A percentile compares a stretch with the other conserved stretches of the same genome.
Evolutionary conservation across 169 alveolate species (phyloP).

Genomic region (Cryptosporidium parvum): DNA sequence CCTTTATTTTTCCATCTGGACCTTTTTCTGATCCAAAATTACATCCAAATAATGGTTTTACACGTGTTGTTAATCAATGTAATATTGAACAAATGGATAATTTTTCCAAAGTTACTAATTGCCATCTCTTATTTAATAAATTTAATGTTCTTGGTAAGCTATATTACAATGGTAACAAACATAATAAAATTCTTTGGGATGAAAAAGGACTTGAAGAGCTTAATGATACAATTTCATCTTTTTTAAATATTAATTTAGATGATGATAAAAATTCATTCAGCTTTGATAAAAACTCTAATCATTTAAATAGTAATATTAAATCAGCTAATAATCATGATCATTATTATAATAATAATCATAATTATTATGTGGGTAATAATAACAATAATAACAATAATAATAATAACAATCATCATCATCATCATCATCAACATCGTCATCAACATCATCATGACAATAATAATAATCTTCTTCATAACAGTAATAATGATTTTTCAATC

Average conservation of each 20-base stretch:
- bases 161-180: not conserved
- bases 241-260: not conserved
- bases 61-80: constrained; percentile 21
- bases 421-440: not conserved
- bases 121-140: constrained; percentile 42
- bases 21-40: constrained; percentile 73
- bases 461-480: too few species aligned
- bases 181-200: constrained; percentile 27
- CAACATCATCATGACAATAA: not conserved
- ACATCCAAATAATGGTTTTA: constrained; percentile 69
- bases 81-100: not conserved
- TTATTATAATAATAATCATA: not conserved
- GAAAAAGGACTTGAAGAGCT: constrained; percentile 14
- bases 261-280: not conserved
- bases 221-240: not conserved
- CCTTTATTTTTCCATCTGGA: constrained; percentile 80
- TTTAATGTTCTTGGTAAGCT: constrained; percentile 41
- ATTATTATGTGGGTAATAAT: not conserved
- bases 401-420: too few species aligned
- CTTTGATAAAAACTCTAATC: not conserved
- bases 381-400: not conserved
- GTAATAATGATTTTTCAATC: not conserved
- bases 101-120: constrained; percentile 27
- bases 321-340: not conserved
- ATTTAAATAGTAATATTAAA: not conserved